These are phyloP conservation scores for Pluteus cervinus DNA, from an alignment of 768 basidiomycete genomes.

Conservation along the genomic window DNA sequence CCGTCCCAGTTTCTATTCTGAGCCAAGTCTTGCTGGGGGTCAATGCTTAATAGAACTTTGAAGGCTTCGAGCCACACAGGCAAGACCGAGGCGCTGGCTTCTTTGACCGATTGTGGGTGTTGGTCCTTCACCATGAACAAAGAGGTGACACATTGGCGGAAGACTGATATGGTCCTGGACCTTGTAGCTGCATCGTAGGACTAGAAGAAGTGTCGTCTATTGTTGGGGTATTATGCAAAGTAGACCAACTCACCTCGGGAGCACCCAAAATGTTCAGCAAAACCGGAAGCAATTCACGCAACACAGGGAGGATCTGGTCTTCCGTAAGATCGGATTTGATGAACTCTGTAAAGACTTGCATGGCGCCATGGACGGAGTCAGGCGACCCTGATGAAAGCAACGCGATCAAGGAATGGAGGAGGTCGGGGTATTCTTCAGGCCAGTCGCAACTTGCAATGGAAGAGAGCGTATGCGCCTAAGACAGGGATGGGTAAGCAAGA, in stretches of 20 bases:
- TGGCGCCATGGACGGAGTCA: conserved; percentile 85
- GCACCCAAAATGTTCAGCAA: conserved; percentile 76
- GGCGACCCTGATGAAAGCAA: conserved; percentile 71
- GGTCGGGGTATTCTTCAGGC: conserved; percentile 93
- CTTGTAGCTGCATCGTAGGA: conserved; percentile 77
- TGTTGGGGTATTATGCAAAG: background rate
- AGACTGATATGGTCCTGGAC: conserved; percentile 80
- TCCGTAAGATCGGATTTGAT: conserved; percentile 90
- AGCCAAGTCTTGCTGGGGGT: conserved; percentile 57
- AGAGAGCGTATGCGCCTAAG: conserved; percentile 84
- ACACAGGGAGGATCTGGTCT: conserved; percentile 89
- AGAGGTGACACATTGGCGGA: conserved; percentile 83
- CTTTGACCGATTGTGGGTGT: conserved; percentile 80
- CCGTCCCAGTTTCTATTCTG: conserved; percentile 71
- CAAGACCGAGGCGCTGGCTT: conserved; percentile 73
- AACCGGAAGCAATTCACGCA: conserved; percentile 85
- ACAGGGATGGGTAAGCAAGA: conserved; percentile 3
- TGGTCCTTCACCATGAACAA: conserved; percentile 95
- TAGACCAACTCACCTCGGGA: conserved; percentile 44
- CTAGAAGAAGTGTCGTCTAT: conserved; percentile 22
- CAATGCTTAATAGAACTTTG: conserved; percentile 61
- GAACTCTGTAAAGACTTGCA: conserved; percentile 95
- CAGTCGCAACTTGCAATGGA: conserved; percentile 89
- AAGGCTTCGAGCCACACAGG: conserved; percentile 94
- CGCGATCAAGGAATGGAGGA: conserved; percentile 69